Conservation (phyloP, 116 monocot genomes). For the Iris pallida region DNA sequence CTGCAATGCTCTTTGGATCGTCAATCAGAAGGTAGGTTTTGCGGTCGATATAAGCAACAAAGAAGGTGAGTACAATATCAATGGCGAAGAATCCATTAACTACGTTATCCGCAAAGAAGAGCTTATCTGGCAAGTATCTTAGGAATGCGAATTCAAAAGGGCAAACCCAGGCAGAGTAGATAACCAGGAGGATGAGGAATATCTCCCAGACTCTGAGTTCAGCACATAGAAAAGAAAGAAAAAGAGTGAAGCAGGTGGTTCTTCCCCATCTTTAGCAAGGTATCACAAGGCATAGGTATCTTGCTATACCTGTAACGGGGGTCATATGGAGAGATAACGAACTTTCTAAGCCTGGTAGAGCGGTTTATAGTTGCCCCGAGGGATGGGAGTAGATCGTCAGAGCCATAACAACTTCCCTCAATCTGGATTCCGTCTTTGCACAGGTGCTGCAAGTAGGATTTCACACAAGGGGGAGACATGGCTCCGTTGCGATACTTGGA, state of each 20-base stretch:
- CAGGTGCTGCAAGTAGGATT: slow-evolving; percentile 6
- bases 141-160: slow-evolving; percentile 73
- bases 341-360: slow-evolving; percentile 20
- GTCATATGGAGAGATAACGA: slow-evolving; percentile 25
- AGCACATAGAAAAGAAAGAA: slow-evolving; percentile 4
- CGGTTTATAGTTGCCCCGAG: slow-evolving; percentile 21
- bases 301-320: slow-evolving; percentile 20
- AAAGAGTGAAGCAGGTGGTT: not conserved
- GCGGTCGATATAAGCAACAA: slow-evolving; percentile 55
- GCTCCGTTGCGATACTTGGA: not conserved
- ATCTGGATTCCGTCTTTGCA: slow-evolving; percentile 5
- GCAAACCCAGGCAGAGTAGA: slow-evolving; percentile 74
- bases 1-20: slow-evolving; percentile 56
- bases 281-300: not conserved
- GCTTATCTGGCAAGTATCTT: slow-evolving; percentile 29
- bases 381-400: slow-evolving; percentile 21
- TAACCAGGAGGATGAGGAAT: slow-evolving; percentile 57
- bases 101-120: slow-evolving; percentile 47
- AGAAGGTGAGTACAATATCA: slow-evolving; percentile 78
- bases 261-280: not conserved
- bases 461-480: not conserved
- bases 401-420: not conserved
- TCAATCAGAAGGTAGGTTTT: slow-evolving; percentile 58
- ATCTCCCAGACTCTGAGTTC: slow-evolving; percentile 55
- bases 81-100: slow-evolving; percentile 56